Evolutionary conservation across 2,329 filamentous ascomycete species (phyloP).

Genomic region (Alternaria sp.): DNA sequence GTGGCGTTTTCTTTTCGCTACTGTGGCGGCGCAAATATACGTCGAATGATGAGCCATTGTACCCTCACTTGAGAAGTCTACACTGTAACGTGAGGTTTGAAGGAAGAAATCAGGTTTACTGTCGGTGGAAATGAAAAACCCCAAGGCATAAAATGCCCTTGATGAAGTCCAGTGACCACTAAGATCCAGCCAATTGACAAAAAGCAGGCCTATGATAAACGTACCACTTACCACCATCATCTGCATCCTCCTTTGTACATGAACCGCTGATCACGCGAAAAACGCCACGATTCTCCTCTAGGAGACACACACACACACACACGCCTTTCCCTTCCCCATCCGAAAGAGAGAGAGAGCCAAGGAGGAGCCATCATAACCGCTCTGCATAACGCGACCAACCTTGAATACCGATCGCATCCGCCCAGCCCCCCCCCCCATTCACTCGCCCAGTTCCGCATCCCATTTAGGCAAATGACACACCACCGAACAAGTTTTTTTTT

Average conservation of each 20-base stretch:
- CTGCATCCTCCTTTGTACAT: not conserved
- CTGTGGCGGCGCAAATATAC: not conserved
- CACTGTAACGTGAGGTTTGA: conserved; percentile 1
- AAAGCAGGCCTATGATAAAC: conserved; percentile 14
- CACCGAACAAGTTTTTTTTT: conserved; percentile 4
- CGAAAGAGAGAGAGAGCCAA: not conserved
- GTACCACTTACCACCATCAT: not conserved
- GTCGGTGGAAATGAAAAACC: not conserved
- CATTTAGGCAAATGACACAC: conserved; percentile 37
- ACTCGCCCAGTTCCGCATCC: conserved; percentile 1
- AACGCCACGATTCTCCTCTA: conserved; percentile 4
- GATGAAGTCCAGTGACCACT: not conserved
- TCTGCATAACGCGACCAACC: not conserved
- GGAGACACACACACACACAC: not conserved
- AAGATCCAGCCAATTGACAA: conserved; percentile 5
- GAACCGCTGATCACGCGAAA: not conserved
- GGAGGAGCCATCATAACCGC: not conserved
- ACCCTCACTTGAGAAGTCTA: conserved; percentile 14
- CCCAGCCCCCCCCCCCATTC: not conserved
- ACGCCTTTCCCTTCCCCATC: not conserved
- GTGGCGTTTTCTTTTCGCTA: conserved; percentile 9
- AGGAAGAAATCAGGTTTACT: conserved; percentile 8
- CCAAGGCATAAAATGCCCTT: conserved; percentile 1
- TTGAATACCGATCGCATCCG: not conserved
- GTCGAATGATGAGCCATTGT: conserved; percentile 6